Base-by-base conservation (phyloP, 2,329 filamentous ascomycete genomes). In the Didymella keratinophila region DNA sequence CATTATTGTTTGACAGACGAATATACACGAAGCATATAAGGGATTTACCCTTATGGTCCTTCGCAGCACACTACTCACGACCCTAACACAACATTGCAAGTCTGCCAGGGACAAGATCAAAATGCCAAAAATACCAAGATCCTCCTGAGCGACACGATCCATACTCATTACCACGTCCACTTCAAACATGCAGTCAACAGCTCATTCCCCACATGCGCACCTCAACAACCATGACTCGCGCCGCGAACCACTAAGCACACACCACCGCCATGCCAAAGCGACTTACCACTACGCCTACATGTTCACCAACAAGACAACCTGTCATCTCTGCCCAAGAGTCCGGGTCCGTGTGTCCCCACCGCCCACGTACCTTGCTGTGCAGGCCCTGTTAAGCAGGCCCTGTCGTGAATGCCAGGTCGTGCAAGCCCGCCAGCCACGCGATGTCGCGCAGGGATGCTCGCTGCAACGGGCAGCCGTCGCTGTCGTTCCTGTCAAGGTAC, bases 371-470 rank as follows among this genome's bases (percentile, higher is more conserved):
- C 30, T 32, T 32, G 12, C 6, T 16, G 30, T 12, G 9, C 12
- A 32, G 37, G 11, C 11, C 36, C 30, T 20, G 41, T 32, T 4
- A 27, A 18, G 44, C 25, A 42, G 18, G 18, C 7, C 39, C 21
- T 36, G 54, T 28, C 16, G n/a, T n/a, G n/a, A n/a, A n/a, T n/a
- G n/a, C n/a, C n/a, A n/a, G n/a, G n/a, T n/a, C n/a, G 36, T 23
- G 44, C 34, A 42, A 37, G 18, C 21, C 39, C 21, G 39, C 37
- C 25, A 37, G 46, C 61, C 52, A 54, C 43, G 45, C 45, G 46
- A 42, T 47, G 54, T 28, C 34, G 34, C 50, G 58, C 61, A 61
- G 57, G 56, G 45, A 30, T 34, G 23, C 37, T 20, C 44, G 43
- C 49, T 58, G 58, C 27, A 44, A 28, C 34, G 34, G 4, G 7